Evolutionary conservation across 768 basidiomycete genomes (phyloP).

Genomic region (Phanerodontia chrysosporium): DNA sequence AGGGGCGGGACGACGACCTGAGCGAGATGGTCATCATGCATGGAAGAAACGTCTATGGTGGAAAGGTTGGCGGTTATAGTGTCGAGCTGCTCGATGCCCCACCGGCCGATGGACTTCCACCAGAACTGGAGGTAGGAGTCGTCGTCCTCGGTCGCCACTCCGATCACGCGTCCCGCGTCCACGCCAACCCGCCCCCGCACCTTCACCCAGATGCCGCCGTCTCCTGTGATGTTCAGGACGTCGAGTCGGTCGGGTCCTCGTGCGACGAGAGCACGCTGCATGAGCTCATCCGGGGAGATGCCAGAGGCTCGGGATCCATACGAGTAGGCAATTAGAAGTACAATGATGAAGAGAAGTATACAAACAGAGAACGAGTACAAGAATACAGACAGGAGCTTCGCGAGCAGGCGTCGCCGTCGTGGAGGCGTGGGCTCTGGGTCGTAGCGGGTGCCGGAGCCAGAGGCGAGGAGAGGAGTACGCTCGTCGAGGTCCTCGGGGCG

Average conservation of each 20-base stretch:
- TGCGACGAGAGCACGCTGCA: constrained; percentile 51
- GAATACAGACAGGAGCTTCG: constrained; percentile 45
- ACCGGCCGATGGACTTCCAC: constrained; percentile 67
- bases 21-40: constrained; percentile 42
- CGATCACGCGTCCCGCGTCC: constrained; percentile 61
- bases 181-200: constrained; percentile 57
- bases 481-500: constrained; percentile 38
- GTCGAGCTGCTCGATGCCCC: constrained; percentile 56
- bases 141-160: constrained; percentile 39
- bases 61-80: constrained; percentile 53
- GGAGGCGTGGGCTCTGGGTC: constrained; percentile 20
- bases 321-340: constrained; percentile 57
- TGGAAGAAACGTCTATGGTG: constrained; percentile 47
- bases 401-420: constrained; percentile 27
- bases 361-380: constrained; percentile 50
- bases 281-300: constrained; percentile 53
- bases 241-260: constrained; percentile 59
- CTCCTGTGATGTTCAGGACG: constrained; percentile 55
- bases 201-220: constrained; percentile 56
- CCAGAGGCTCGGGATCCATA: constrained; percentile 55
- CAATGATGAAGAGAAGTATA: constrained; percentile 37
- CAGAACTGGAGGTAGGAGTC: constrained; percentile 42
- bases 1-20: constrained; percentile 45
- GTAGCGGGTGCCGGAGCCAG: constrained; percentile 30
- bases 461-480: constrained; percentile 47